Evolutionary conservation across 129 eudicot genomes (phyloP).

Genomic region (Mikania micrantha): DNA sequence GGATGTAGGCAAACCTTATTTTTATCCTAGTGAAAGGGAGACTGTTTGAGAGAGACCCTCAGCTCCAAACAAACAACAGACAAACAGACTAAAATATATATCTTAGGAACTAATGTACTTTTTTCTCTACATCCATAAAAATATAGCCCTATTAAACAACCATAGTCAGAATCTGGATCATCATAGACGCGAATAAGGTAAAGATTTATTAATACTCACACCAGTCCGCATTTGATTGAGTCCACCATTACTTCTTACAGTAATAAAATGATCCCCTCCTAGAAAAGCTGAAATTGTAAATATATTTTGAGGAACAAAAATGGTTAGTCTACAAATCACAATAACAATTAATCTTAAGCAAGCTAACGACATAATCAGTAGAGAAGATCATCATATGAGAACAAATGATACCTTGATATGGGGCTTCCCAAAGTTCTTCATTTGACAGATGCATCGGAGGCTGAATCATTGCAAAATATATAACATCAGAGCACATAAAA

Average conservation of each 20-base stretch:
- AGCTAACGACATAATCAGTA: neutral
- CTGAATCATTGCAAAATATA: neutral
- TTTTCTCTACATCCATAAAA: neutral
- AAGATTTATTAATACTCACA: conserved; percentile 40
- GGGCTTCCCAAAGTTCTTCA: conserved; percentile 53
- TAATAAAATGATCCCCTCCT: conserved; percentile 55
- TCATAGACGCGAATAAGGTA: neutral
- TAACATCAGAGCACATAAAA: too few species aligned
- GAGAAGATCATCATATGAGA: neutral
- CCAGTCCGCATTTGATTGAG: conserved; percentile 97
- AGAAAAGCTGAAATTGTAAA: conserved; percentile 42
- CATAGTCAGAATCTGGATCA: neutral
- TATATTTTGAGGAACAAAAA: neutral
- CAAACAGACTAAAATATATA: too few species aligned
- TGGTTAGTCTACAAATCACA: neutral
- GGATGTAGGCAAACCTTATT: too few species aligned
- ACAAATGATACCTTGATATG: conserved; percentile 57
- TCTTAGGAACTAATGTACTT: neutral
- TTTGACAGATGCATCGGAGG: conserved; percentile 32
- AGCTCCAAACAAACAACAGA: too few species aligned
- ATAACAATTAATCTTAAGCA: neutral
- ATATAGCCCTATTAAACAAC: neutral
- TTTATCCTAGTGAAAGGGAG: too few species aligned
- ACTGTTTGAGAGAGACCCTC: too few species aligned
- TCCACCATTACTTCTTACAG: conserved; percentile 91